phyloP scores from a whole-genome alignment of 495 filamentous ascomycete species.

The Collariella sp. region DNA sequence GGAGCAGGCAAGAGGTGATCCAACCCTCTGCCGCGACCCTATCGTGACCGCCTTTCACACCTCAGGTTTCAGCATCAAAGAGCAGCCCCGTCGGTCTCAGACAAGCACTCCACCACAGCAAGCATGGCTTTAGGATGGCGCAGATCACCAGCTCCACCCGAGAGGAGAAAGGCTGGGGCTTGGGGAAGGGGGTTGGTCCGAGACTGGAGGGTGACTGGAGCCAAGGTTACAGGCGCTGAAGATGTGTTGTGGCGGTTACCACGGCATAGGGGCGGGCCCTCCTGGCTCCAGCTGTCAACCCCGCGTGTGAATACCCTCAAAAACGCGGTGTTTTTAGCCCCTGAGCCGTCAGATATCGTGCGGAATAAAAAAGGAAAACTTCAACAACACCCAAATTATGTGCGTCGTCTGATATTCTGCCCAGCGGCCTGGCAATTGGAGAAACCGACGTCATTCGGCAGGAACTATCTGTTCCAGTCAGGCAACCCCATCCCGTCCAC shows the following conservation, averaged over 20 bases:
- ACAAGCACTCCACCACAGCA: slow-evolving; percentile 2
- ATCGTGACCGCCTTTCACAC: slow-evolving; percentile 2
- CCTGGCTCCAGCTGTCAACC: background rate
- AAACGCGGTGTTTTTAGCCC: background rate
- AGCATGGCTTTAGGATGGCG: slow-evolving; percentile 4
- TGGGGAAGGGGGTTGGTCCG: background rate
- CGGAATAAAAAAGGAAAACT: background rate
- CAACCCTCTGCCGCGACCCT: background rate
- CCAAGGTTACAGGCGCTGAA: too few species aligned
- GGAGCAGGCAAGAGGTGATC: background rate
- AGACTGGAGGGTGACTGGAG: too few species aligned
- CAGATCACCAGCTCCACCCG: slow-evolving; percentile 5
- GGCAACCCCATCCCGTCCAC: background rate
- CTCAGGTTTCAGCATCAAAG: background rate
- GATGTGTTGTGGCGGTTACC: background rate
- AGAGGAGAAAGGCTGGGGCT: background rate
- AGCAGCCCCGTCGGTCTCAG: background rate
- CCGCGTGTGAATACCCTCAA: background rate
- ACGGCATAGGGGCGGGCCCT: background rate
- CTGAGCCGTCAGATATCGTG: too few species aligned
- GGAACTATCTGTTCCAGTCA: slow-evolving; percentile 3
- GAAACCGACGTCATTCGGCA: slow-evolving; percentile 18
- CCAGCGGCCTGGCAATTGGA: background rate
- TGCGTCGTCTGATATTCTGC: background rate
- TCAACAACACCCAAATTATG: background rate